A percentile compares a stretch with the other conserved stretches of the same genome.
Evolutionary conservation across 441 rosid species (phyloP).

Genomic region (Euphorbia celastroides): DNA sequence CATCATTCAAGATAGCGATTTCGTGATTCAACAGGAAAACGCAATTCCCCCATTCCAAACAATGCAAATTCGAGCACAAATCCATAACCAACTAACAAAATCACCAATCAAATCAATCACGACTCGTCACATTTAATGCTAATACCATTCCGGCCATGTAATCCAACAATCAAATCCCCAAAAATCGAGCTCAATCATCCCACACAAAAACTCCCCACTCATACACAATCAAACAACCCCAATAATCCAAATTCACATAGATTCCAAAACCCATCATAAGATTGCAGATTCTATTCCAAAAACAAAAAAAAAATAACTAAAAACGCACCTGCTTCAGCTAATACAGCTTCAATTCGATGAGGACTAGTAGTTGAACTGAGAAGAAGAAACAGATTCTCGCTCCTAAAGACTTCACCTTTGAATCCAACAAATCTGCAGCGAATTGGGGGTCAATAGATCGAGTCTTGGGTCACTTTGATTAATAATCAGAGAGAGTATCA

Average conservation of each 20-base stretch:
- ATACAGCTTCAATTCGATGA: background rate
- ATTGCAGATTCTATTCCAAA: conserved; percentile 12
- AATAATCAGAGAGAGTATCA: background rate
- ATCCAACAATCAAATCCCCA: background rate
- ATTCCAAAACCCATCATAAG: background rate
- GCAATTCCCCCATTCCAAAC: background rate
- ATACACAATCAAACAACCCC: background rate
- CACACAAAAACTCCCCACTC: background rate
- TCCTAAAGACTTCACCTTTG: background rate
- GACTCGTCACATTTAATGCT: background rate
- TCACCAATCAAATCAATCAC: background rate
- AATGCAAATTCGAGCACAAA: background rate
- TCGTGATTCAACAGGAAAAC: background rate
- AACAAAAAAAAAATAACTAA: background rate
- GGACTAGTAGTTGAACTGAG: background rate
- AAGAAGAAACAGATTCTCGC: conserved; percentile 8
- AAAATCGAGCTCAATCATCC: background rate
- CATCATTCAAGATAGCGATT: background rate
- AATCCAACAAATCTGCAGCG: conserved; percentile 13
- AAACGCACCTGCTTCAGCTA: conserved; percentile 14
- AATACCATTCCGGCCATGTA: background rate
- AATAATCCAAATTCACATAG: background rate
- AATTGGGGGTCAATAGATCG: conserved; percentile 21
- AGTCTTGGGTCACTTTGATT: conserved; percentile 13
- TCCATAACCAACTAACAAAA: background rate